A percentile compares a stretch with the other conserved stretches of the same genome.
These are phyloP conservation scores for Talaromyces marneffei DNA, from an alignment of 2,329 filamentous ascomycete genomes.

Conservation along the genomic window DNA sequence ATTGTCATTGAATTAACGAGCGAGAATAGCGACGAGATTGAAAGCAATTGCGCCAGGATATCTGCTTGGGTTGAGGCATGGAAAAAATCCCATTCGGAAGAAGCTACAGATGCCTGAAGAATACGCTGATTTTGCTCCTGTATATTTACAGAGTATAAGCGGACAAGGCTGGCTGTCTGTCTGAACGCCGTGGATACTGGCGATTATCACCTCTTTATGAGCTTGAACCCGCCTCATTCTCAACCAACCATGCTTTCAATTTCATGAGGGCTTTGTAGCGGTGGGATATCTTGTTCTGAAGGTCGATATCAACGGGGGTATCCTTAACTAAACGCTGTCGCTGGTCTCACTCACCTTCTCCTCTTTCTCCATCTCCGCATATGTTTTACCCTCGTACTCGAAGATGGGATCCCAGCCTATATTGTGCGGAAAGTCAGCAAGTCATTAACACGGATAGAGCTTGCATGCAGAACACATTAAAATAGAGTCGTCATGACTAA, in stretches of 20 bases:
- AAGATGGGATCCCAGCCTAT: constrained; percentile 95
- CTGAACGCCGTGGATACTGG: not conserved
- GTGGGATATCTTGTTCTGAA: constrained; percentile 80
- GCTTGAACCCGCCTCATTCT: constrained; percentile 24
- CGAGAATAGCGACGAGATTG: constrained; percentile 76
- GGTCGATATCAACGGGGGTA: not conserved
- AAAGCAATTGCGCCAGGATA: constrained; percentile 79
- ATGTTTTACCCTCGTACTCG: constrained; percentile 85
- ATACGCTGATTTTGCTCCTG: not conserved
- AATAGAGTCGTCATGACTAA: not conserved
- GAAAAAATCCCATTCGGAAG: constrained; percentile 51
- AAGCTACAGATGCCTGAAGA: constrained; percentile 2
- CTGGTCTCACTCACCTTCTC: constrained; percentile 62
- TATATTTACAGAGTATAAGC: not conserved
- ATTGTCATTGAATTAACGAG: constrained; percentile 86
- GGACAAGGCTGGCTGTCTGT: not conserved
- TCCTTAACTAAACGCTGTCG: not conserved
- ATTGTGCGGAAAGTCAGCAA: not conserved
- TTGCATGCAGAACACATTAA: not conserved
- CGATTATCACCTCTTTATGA: not conserved
- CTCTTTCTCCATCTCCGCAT: constrained; percentile 90
- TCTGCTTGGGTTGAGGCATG: constrained; percentile 76
- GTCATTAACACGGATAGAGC: not conserved
- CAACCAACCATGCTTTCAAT: constrained; percentile 72
- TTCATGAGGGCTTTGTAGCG: constrained; percentile 81